Percentiles rank a stretch among this genome's conserved stretches.
Evolutionary conservation across 768 basidiomycete genomes (phyloP).

Genomic region (Amanita molliuscula): DNA sequence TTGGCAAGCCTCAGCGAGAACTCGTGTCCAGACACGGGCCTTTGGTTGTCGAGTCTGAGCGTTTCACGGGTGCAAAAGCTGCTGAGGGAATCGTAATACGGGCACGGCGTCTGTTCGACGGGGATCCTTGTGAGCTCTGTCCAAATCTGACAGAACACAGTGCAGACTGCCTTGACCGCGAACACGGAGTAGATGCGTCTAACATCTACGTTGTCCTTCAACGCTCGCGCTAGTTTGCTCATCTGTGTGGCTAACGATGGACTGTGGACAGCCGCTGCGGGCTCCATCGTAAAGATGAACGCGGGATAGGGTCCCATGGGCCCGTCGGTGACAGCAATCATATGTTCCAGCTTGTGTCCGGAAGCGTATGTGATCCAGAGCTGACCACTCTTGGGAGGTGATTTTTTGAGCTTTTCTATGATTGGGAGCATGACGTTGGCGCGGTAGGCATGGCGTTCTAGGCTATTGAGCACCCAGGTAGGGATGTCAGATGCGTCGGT

Average conservation of each 20-base stretch:
- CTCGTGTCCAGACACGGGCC: not conserved
- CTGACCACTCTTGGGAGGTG: slow-evolving; percentile 10
- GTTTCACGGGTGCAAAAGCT: slow-evolving; percentile 41
- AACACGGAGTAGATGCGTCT: slow-evolving; percentile 59
- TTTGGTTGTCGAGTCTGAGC: slow-evolving; percentile 15
- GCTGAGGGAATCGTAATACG: slow-evolving; percentile 56
- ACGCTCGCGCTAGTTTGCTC: slow-evolving; percentile 24
- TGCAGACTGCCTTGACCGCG: slow-evolving; percentile 36
- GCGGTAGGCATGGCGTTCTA: slow-evolving; percentile 25
- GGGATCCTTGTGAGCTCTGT: slow-evolving; percentile 30
- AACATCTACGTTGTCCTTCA: slow-evolving; percentile 23
- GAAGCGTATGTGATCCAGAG: slow-evolving; percentile 26
- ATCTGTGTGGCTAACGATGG: slow-evolving; percentile 31
- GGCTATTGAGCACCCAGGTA: slow-evolving; percentile 21
- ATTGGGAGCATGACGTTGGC: slow-evolving; percentile 34
- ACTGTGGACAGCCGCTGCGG: slow-evolving; percentile 24
- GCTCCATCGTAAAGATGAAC: slow-evolving; percentile 47
- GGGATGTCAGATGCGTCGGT: slow-evolving; percentile 26
- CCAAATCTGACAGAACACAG: slow-evolving; percentile 41
- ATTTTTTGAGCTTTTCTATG: slow-evolving; percentile 19
- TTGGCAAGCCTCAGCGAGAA: slow-evolving; percentile 34
- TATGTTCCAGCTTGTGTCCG: slow-evolving; percentile 28
- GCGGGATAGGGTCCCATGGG: slow-evolving; percentile 51
- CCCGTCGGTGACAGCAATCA: slow-evolving; percentile 51
- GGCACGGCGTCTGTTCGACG: slow-evolving; percentile 12